Evolutionary conservation across 1,284 basidiomycete species (phyloP), one percentile per base, ranked within the genome.

Genomic region (Phellopilus nigrolimitatus): DNA sequence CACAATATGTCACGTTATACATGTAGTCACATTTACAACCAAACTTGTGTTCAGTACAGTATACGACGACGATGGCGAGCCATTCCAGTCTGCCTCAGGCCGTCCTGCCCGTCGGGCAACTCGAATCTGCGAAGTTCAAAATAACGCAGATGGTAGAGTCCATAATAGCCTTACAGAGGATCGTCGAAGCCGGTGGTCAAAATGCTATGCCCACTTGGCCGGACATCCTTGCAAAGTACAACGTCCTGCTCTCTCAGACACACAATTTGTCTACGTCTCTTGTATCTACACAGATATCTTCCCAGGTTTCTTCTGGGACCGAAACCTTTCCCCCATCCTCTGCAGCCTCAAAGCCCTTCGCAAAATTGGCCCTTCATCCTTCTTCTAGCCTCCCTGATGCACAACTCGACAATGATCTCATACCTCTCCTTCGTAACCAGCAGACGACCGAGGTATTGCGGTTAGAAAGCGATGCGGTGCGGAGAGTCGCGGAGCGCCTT

Each of bases 191-290:
- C 2, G 73, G 75, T 6, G 73, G 79, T 38, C 73, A 72, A 43
- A 68, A 66, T 12, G 60, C 59, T 19, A 85, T 88, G 78, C 80
- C 81, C 2, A 66, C 84, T 7, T 90, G 88, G 88, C 88, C 87
- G 0, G 88, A 90, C 60, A 79, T 91, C 45, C 72, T 90, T 45
- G 80, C 84, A 15, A 89, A 88, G 69, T 91, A 90, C 75, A 89
- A 82, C 59, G 73, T 88, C 53, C 73, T 91, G 24, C 75, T 91
- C 47, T 87, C 85, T 0, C 88, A 90, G 60, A 87, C 84, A 0
- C 84, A 87, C 61, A 83, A 74, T 58, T 78, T 90, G 58, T 82
- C 80, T 34, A 77, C 72, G 36, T 78, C 80, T 0, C 74, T 84
- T 40, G 67, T 72, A 31, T 67, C 71, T 17, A 69, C 73, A 6